Evolutionary conservation across 257 asterid species (phyloP).

Genomic region (Ballota nigra): DNA sequence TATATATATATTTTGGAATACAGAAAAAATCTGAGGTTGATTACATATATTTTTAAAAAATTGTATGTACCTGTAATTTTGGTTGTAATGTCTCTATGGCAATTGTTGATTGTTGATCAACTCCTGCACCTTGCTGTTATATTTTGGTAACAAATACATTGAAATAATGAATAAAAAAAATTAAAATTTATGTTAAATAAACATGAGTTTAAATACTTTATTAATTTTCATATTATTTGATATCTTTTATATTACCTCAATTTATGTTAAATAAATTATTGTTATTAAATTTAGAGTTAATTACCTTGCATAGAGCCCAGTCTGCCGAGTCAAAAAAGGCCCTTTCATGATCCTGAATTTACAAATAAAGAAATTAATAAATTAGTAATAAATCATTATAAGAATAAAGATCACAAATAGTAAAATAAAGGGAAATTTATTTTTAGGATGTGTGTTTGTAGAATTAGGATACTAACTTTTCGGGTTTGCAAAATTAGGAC

Average conservation of each 20-base stretch:
- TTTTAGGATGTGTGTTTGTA: too few species aligned
- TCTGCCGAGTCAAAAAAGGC: conserved; percentile 95
- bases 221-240: neutral
- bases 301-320: conserved; percentile 85
- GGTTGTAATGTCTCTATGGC: conserved; percentile 80
- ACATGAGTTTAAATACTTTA: neutral
- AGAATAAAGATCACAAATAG: neutral
- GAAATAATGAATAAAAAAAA: neutral
- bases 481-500: too few species aligned
- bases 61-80: conserved; percentile 68
- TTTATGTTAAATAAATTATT: neutral
- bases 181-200: neutral
- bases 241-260: too few species aligned
- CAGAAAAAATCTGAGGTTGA: neutral
- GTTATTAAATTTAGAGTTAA: neutral
- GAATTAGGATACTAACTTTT: too few species aligned
- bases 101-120: conserved; percentile 40
- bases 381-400: neutral
- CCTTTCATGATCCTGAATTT: conserved; percentile 61
- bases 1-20: neutral
- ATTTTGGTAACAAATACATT: conserved; percentile 7
- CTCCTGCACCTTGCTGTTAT: conserved; percentile 73
- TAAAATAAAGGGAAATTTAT: too few species aligned
- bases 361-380: neutral
- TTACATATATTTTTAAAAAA: too few species aligned